phyloP scores from a whole-genome alignment of 129 eudicot genomes.

The Erigeron canadensis region DNA sequence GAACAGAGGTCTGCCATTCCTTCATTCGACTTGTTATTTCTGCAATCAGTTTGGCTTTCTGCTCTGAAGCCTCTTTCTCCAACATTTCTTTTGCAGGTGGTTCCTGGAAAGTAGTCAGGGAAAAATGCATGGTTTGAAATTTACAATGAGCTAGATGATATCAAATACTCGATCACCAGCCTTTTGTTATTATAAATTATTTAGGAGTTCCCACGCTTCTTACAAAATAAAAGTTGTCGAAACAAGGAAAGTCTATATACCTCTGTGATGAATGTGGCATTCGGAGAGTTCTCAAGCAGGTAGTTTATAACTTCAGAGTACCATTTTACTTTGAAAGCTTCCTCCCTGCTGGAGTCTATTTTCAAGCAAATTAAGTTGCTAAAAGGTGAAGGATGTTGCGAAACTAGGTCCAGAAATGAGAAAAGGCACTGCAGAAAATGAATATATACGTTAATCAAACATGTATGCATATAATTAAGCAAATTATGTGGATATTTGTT shows the following conservation, averaged over 20 bases:
- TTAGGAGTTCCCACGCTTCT: no score
- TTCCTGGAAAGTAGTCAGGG: neutral
- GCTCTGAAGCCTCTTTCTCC: neutral
- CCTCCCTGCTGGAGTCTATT: neutral
- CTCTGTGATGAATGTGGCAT: constrained; percentile 3
- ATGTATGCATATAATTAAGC: no score
- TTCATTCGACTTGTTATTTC: neutral
- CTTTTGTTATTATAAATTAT: no score
- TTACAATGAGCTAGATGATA: neutral
- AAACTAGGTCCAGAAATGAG: constrained; percentile 1
- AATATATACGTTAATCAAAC: neutral
- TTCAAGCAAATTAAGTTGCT: neutral
- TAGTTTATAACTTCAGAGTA: constrained; percentile 19
- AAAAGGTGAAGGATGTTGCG: constrained; percentile 19
- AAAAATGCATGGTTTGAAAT: neutral
- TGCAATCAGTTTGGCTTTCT: neutral
- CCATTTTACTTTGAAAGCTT: neutral
- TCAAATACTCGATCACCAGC: no score
- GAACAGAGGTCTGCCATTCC: no score
- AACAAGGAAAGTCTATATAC: no score
- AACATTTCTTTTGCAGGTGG: neutral
- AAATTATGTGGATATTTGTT: no score
- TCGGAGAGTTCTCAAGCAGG: constrained; percentile 5
- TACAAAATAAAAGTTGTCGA: no score
- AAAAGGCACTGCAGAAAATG: constrained; percentile 24